Base-by-base conservation (phyloP, 2,329 filamentous ascomycete species). In the Beauveria sp. region DNA sequence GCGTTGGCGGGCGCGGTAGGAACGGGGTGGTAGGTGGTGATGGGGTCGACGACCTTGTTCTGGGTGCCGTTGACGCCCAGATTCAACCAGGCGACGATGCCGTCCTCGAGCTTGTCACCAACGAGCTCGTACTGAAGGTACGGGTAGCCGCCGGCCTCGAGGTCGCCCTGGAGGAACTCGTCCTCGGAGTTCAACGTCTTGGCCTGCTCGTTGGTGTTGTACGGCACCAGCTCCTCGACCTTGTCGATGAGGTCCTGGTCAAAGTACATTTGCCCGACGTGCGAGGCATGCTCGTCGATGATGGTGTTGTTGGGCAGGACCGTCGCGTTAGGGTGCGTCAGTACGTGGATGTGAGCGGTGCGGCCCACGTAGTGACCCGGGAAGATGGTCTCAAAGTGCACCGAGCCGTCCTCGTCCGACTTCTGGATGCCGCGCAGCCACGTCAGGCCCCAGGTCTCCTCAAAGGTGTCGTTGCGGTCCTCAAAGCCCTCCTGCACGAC, bases 191-290 rank as follows among this genome's bases (percentile, higher is more conserved):
- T 86, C 53, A 69, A 70, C 3, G 79, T 84, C 14, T 78, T 20
- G 0, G 66, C 64, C 67, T 80, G 74, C 5, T 70, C 74, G 71
- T 82, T 82, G 57, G 65, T 68, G 12, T 61, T 69, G 69, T 82
- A 82, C 0, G 83, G 83, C 1, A 69, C 65, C 0, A 72, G 72
- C 28, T 67, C 67, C 64, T 83, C 79, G 57, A 86, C 82, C 22
- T 72, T 66, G n/a, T 69, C 64, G 63, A 83, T 77, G 40, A 86
- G 76, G 64, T 76, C 75, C 68, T 84, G 79, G 71, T 86, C 83
- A 69, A 85, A 83, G 76, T 83, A 88, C 63, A 85, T 71, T 70
- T 88, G 85, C n/a, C 85, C 84, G 38, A 86, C 78, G 70, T 88
- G 83, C 2, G 80, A 77, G 52, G 81, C 77, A 38, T 73, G 76